Base-by-base conservation (phyloP, 768 basidiomycete species). In the Hemileccinum rubropunctum region DNA sequence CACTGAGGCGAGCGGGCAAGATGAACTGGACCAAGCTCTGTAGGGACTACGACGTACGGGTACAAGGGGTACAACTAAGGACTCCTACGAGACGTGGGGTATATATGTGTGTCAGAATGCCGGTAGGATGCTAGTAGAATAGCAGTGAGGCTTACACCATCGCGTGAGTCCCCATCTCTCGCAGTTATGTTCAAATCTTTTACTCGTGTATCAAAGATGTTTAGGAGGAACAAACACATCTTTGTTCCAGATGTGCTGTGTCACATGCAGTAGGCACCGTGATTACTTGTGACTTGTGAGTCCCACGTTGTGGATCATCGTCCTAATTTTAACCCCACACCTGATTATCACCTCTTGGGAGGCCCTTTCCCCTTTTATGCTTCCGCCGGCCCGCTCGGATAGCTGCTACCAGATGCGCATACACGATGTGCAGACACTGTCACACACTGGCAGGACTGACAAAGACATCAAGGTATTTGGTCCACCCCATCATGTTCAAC, bases 401-500 rank as follows among this genome's bases (percentile, higher is more conserved):
- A 69, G 67, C 14, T 76, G 68, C 52, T 77, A 76, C 45, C 76
- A 77, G 63, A 74, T 74, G 12, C 17, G 60, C 38, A 54, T 15
- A 27, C 1, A 35, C 14, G 13, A 10, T 27, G 4, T 3, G 30
- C 14, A 14, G 18, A n/a, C 17, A 3, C 6, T 12, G n/a, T 33
- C 23, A n/a, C 6, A 18, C 26, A 23, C 28, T 49, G 26, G n/a
- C n/a, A n/a, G n/a, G n/a, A n/a, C n/a, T n/a, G n/a, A 65, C 34
- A 15, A 30, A 1, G 34, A 8, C 15, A 1, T 5, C 39, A 53
- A 79, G 76, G 64, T 82, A 30, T 80, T 83, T 55, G 20, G 58
- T 86, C 9, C 81, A 83, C 50, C 80, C 82, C 3, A 82, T 84
- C 56, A 75, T 84, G 71, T 68, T 88, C 59, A 70, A 75, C 35